phyloP scores from a whole-genome alignment of 805 yeast genomes.

The Spathaspora girioi region DNA sequence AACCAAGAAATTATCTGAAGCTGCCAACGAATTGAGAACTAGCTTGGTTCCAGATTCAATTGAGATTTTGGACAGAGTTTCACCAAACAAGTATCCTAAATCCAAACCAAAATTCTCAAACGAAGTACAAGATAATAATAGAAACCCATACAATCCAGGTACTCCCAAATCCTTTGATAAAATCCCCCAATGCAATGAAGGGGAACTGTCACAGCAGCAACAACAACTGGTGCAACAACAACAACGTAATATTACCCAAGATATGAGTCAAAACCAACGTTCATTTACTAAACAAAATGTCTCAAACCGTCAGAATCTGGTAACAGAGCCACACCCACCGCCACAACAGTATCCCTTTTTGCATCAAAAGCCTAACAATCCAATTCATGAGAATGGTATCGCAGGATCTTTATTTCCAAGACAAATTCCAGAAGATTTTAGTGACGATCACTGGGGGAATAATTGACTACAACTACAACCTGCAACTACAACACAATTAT shows the following conservation, averaged over 20 bases:
- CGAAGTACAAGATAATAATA: background rate
- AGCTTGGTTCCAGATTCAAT: background rate
- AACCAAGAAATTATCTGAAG: conserved; percentile 21
- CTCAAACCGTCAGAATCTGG: background rate
- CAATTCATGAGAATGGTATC: background rate
- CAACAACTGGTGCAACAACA: background rate
- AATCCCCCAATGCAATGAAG: background rate
- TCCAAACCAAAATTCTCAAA: background rate
- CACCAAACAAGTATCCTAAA: conserved; percentile 7
- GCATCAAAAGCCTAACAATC: background rate
- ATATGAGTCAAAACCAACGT: background rate
- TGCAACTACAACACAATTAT: background rate
- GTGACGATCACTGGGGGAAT: conserved; percentile 5
- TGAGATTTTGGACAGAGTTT: conserved; percentile 1
- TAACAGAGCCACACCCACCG: background rate
- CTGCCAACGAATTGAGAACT: conserved; percentile 13
- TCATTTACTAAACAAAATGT: background rate
- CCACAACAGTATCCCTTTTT: background rate
- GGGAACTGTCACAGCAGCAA: background rate
- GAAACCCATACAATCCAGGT: background rate
- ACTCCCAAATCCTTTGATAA: conserved; percentile 4
- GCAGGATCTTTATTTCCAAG: background rate
- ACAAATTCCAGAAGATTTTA: background rate
- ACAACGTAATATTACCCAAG: background rate
- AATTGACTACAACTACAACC: background rate